A percentile compares a stretch with the other conserved stretches of the same genome.
Conservation (phyloP, 768 basidiomycete genomes). For the Pisolithus orientalis region DNA sequence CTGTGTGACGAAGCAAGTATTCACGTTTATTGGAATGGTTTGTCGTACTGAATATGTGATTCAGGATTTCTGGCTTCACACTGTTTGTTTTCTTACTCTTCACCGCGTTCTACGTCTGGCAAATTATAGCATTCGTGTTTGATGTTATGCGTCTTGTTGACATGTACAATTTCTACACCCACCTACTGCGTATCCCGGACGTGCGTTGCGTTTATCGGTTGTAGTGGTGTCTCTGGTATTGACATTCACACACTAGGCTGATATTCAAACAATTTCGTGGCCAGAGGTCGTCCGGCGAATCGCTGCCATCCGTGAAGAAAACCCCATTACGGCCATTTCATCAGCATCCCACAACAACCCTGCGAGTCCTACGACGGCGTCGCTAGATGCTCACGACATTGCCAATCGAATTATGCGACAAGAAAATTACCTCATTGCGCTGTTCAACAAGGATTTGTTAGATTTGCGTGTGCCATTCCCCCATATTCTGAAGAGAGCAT, state of each 20-base stretch:
- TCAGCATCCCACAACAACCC: slow-evolving; percentile 45
- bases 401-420: slow-evolving; percentile 97
- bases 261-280: slow-evolving; percentile 98
- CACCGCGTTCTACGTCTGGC: slow-evolving; percentile 84
- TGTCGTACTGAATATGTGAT: slow-evolving; percentile 10
- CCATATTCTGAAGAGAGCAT: slow-evolving; percentile 41
- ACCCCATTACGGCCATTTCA: slow-evolving; percentile 85
- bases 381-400: slow-evolving; percentile 95
- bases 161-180: slow-evolving; percentile 95
- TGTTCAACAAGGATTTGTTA: slow-evolving; percentile 95
- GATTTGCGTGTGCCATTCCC: slow-evolving; percentile 85
- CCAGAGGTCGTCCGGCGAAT: slow-evolving; percentile 90
- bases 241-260: slow-evolving; percentile 53
- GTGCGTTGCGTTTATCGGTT: slow-evolving; percentile 43
- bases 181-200: slow-evolving; percentile 91
- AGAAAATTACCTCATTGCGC: slow-evolving; percentile 96
- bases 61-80: slow-evolving; percentile 79
- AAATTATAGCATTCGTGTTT: slow-evolving; percentile 72
- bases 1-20: slow-evolving; percentile 76
- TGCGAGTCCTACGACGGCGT: slow-evolving; percentile 67
- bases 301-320: slow-evolving; percentile 83
- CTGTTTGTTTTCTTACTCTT: slow-evolving; percentile 81
- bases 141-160: slow-evolving; percentile 76
- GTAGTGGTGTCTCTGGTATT: slow-evolving; percentile 2
- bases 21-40: background rate